Evolutionary conservation across 2,329 filamentous ascomycete species (phyloP).

Genomic region (Aureobasidium melanogenum): DNA sequence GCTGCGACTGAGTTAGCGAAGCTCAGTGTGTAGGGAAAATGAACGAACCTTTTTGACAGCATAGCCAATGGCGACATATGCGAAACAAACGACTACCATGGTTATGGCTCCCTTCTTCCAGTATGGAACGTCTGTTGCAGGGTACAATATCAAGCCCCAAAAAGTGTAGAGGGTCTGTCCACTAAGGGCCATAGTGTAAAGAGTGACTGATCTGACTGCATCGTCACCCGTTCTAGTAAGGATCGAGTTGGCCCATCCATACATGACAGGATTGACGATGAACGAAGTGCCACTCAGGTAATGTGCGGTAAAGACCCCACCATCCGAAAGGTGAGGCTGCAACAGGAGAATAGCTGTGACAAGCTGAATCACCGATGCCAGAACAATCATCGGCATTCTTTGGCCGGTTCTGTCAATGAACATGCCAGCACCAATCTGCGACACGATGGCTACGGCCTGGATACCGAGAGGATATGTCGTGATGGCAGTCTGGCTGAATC

Average conservation of each 20-base stretch:
- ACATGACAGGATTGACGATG: constrained; percentile 32
- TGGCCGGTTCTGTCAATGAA: constrained; percentile 30
- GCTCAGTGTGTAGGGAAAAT: background rate
- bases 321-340: constrained; percentile 23
- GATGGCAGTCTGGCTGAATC: constrained; percentile 28
- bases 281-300: constrained; percentile 33
- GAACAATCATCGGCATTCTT: constrained; percentile 25
- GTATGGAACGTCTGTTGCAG: constrained; percentile 41
- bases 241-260: constrained; percentile 34
- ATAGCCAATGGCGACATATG: background rate
- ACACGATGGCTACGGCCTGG: constrained; percentile 47
- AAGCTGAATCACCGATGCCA: constrained; percentile 27
- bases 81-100: background rate
- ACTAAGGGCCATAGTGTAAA: constrained; percentile 35
- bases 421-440: constrained; percentile 31
- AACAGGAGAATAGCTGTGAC: constrained; percentile 22
- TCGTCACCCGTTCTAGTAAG: constrained; percentile 33
- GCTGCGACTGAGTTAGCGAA: background rate
- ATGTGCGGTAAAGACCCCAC: constrained; percentile 29
- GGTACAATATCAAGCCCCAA: constrained; percentile 17
- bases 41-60: background rate
- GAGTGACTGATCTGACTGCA: constrained; percentile 31
- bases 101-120: constrained; percentile 36
- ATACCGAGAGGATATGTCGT: constrained; percentile 52
- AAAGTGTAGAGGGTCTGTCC: constrained; percentile 35